phyloP scores from a whole-genome alignment of 345 rosid genomes.

The Brassica nigra region DNA sequence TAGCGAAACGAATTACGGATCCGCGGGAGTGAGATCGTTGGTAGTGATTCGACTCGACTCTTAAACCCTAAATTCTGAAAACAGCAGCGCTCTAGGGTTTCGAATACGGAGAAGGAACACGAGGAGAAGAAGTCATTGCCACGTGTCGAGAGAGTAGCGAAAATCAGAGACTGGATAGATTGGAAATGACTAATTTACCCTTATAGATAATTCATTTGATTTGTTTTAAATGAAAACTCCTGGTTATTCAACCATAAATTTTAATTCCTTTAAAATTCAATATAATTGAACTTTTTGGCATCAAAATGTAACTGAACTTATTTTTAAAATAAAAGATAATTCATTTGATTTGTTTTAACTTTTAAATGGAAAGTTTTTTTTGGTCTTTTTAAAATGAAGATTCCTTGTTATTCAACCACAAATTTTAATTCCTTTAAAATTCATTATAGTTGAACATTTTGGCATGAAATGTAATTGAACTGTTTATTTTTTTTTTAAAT shows the following conservation, averaged over 20 bases:
- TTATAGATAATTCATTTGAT: neutral
- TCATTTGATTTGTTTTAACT: too few relatives aligned
- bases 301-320: too few relatives aligned
- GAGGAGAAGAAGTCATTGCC: neutral
- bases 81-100: neutral
- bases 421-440: too few relatives aligned
- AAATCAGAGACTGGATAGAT: neutral
- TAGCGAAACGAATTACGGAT: neutral
- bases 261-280: too few relatives aligned
- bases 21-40: neutral
- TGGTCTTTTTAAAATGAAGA: neutral
- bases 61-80: neutral
- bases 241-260: neutral
- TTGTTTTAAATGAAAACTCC: neutral
- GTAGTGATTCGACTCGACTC: slow-evolving; percentile 5
- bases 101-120: neutral
- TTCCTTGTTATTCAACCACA: neutral
- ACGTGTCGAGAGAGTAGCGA: neutral
- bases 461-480: too few relatives aligned
- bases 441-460: too few relatives aligned
- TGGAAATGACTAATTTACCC: neutral
- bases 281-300: too few relatives aligned
- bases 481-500: too few relatives aligned
- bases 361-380: too few relatives aligned
- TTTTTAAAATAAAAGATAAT: too few relatives aligned